Evolutionary conservation across 306 rosid species (phyloP).

Genomic region (Begonia loranthoides): DNA sequence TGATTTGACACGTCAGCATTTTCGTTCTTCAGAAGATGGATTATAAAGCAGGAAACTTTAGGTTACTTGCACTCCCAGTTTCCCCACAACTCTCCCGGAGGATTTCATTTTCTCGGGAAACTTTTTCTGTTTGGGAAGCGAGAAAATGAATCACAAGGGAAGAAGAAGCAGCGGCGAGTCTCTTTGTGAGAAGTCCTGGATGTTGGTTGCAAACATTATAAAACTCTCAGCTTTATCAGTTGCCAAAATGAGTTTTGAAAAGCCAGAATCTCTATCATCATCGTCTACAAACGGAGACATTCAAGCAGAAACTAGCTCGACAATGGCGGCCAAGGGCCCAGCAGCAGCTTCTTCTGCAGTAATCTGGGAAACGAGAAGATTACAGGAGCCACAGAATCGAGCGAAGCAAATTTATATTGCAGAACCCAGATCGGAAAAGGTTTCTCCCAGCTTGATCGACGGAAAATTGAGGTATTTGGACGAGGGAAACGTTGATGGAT

Average conservation of each 20-base stretch:
- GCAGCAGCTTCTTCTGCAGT: neutral
- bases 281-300: neutral
- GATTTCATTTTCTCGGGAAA: neutral
- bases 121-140: neutral
- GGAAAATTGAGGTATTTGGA: conserved; percentile 13
- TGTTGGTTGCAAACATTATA: conserved; percentile 43
- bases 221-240: conserved; percentile 46
- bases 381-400: conserved; percentile 26
- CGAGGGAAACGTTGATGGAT: conserved; percentile 38
- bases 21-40: too few relatives aligned
- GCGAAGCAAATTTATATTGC: conserved; percentile 28
- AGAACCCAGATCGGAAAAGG: conserved; percentile 8
- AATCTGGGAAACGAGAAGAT: conserved; percentile 10
- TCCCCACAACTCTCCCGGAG: neutral
- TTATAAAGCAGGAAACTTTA: too few relatives aligned
- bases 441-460: conserved; percentile 5
- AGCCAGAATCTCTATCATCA: neutral
- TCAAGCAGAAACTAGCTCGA: neutral
- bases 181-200: conserved; percentile 60
- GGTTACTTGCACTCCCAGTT: neutral
- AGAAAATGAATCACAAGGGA: conserved; percentile 21
- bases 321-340: neutral
- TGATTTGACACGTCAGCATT: too few relatives aligned
- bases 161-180: conserved; percentile 21
- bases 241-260: conserved; percentile 20